Conservation (phyloP, 1,284 basidiomycete species). For the Irpex lacteus region DNA sequence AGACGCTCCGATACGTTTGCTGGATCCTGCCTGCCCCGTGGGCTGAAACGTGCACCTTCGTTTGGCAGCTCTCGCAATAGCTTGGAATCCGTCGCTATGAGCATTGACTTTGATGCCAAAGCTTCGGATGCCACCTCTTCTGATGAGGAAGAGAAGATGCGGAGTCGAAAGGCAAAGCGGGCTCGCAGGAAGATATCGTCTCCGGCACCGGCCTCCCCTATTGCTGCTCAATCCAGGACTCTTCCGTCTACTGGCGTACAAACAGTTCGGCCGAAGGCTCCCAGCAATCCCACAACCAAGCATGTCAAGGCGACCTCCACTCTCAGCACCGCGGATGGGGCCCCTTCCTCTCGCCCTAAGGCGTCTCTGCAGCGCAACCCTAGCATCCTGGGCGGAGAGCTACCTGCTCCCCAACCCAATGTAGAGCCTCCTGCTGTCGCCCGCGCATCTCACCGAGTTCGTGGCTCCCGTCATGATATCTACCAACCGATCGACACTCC, state of each 20-base stretch:
- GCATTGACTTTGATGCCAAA: constrained; percentile 29
- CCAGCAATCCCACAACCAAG: constrained; percentile 18
- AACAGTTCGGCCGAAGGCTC: constrained; percentile 15
- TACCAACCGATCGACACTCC: constrained; percentile 4
- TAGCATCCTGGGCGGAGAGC: constrained; percentile 54
- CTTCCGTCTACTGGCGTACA: constrained; percentile 14
- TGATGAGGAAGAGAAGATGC: constrained; percentile 72
- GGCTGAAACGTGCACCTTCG: constrained; percentile 40
- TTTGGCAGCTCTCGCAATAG: constrained; percentile 33
- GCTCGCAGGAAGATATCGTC: constrained; percentile 43
- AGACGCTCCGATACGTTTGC: constrained; percentile 31
- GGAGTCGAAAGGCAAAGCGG: constrained; percentile 61
- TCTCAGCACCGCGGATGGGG: constrained; percentile 8
- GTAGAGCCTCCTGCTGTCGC: constrained; percentile 13
- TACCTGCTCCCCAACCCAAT: constrained; percentile 24
- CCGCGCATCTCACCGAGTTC: constrained; percentile 1
- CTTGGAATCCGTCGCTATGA: constrained; percentile 32
- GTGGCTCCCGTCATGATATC: background rate
- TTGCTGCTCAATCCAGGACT: constrained; percentile 15
- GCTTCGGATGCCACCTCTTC: constrained; percentile 50
- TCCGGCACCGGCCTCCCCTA: constrained; percentile 24
- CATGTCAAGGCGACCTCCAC: constrained; percentile 4
- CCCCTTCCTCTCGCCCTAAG: constrained; percentile 23
- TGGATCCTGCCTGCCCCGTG: constrained; percentile 23
- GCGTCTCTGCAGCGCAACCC: constrained; percentile 55